Base-by-base conservation (phyloP, 2,329 filamentous ascomycete species). In the Macroventuria anomochaeta region DNA sequence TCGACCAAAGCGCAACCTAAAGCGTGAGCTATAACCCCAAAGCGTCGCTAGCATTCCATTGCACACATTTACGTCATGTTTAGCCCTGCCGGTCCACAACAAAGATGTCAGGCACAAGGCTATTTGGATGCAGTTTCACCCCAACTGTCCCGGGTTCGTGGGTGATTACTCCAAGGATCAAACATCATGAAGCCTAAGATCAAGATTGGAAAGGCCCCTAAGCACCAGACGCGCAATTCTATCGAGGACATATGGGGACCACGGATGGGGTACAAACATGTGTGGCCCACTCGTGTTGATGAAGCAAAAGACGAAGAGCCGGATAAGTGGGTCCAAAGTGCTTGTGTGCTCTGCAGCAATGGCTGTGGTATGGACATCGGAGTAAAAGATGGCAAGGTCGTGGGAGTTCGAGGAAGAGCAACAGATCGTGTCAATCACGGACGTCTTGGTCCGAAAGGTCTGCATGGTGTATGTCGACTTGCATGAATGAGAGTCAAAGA, bases 191-290 rank as follows among this genome's bases (percentile, higher is more conserved):
- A 47, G 25, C 25, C 34, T 2, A 47, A 47, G 25, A 29, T 50
- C 23, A 50, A 37, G 25, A 50, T 50, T 18, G 46, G 46, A n/a
- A 38, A 42, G 10, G 38, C 46, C 10, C 46, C 46, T 3, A 50
- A 50, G 38, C 38, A 42, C 15, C 46, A 50, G 17, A 42, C 46
- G 23, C 38, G 46, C 23, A 32, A 50, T 13, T 50, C 46, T 3
- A 50, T 50, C n/a, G 46, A 49, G 23, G 46, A 50, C 17, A 42
- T 50, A 7, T 50, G 38, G 46, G 46, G 46, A 17, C 46, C 46
- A 23, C 31, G 38, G 20, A 50, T 32, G 6, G 29, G 29, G 7
- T 50, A 50, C 38, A 42, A 39, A 23, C 39, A 42, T 18, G 38
- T 32, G 17, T 50, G 46, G 46, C 46, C 46, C 17, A 50, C 46